These are phyloP conservation scores for Pseudoneurospora amorphoporcata DNA, from an alignment of 495 filamentous ascomycete species.

Conservation along the genomic window DNA sequence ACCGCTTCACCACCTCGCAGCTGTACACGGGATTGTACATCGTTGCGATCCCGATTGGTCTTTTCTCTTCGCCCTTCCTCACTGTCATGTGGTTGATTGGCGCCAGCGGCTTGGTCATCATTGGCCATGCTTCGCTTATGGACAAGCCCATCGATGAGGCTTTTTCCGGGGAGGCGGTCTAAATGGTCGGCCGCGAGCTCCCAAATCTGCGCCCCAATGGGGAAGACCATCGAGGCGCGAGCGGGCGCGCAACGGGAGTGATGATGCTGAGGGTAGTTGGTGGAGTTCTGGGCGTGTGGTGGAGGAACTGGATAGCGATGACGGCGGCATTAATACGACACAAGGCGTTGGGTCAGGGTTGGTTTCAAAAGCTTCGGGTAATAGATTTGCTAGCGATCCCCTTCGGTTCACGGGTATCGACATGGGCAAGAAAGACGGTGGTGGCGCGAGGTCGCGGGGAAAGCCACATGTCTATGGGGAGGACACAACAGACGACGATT, in stretches of 20 bases:
- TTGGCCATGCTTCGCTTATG: slow-evolving; percentile 92
- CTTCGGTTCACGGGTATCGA: slow-evolving; percentile 54
- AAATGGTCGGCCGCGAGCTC: slow-evolving; percentile 99
- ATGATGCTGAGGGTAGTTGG: slow-evolving; percentile 29
- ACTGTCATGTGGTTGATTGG: slow-evolving; percentile 92
- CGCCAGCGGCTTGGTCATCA: slow-evolving; percentile 78
- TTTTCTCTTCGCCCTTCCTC: slow-evolving; percentile 70
- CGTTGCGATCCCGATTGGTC: slow-evolving; percentile 68
- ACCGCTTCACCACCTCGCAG: slow-evolving; percentile 80
- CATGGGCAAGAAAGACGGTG: slow-evolving; percentile 36
- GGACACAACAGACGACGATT: slow-evolving; percentile 41
- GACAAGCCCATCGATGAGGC: slow-evolving; percentile 99
- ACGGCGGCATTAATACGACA: slow-evolving; percentile 49
- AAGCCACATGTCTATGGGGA: slow-evolving; percentile 25
- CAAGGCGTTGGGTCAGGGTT: slow-evolving; percentile 41
- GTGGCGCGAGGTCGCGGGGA: slow-evolving; percentile 27
- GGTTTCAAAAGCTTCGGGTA: slow-evolving; percentile 26
- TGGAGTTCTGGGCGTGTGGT: slow-evolving; percentile 41
- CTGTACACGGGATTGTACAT: slow-evolving; percentile 83
- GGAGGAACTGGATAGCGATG: slow-evolving; percentile 61
- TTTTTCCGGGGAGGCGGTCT: slow-evolving; percentile 99
- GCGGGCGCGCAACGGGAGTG: slow-evolving; percentile 52
- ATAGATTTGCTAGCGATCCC: slow-evolving; percentile 45
- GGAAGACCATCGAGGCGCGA: slow-evolving; percentile 94
- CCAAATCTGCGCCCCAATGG: slow-evolving; percentile 88